These are phyloP conservation scores for Grammothele lineata DNA, from an alignment of 768 basidiomycete genomes.

Conservation along the genomic window DNA sequence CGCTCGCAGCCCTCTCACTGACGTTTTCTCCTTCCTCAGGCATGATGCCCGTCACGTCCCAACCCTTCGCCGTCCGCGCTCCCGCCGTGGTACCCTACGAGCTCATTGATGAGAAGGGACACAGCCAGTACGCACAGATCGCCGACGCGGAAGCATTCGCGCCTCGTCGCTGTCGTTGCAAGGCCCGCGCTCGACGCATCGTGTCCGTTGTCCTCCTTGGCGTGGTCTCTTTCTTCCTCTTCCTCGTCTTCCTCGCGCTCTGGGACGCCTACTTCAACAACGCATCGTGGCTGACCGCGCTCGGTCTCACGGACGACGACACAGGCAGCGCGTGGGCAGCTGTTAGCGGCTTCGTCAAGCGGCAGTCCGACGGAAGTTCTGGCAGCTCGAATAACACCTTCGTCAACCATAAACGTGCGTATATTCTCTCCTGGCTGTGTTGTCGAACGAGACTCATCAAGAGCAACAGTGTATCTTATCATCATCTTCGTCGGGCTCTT, in stretches of 20 bases:
- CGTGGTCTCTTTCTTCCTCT: background rate
- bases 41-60: conserved; percentile 8
- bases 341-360: conserved; percentile 11
- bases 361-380: conserved; percentile 5
- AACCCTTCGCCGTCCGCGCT: conserved; percentile 2
- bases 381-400: conserved; percentile 1
- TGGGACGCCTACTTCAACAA: conserved; percentile 9
- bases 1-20: no score
- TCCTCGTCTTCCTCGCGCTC: conserved; percentile 2
- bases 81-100: conserved; percentile 2
- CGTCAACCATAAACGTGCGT: conserved; percentile 9
- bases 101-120: conserved; percentile 2
- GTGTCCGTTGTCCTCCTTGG: conserved; percentile 1
- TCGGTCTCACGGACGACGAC: conserved; percentile 6
- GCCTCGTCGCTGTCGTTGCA: conserved; percentile 4
- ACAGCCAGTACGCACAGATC: background rate
- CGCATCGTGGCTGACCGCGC: conserved; percentile 7
- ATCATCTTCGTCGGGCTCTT: conserved; percentile 61
- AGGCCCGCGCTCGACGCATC: conserved; percentile 4
- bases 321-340: conserved; percentile 9
- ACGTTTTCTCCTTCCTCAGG: background rate
- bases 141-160: background rate
- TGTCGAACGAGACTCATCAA: background rate
- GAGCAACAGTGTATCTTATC: conserved; percentile 51
- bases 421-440: background rate